These are phyloP conservation scores for Phylloporus arenicola DNA, from an alignment of 768 basidiomycete genomes.

Conservation along the genomic window DNA sequence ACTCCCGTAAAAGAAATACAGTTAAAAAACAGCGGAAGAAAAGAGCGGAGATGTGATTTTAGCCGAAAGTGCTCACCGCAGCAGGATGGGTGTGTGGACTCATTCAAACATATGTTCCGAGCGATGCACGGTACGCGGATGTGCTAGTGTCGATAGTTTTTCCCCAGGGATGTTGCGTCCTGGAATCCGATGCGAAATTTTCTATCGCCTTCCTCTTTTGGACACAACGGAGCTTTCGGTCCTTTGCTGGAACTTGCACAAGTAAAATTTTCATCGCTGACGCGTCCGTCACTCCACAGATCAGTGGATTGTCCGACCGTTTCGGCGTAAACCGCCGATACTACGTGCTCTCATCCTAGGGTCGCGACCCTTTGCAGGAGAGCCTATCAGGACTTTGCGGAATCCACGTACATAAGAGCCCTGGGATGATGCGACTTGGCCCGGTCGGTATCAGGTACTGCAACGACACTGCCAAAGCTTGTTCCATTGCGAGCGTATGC, in stretches of 20 bases:
- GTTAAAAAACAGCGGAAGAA: not conserved
- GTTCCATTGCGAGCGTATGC: not conserved
- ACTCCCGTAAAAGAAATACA: not conserved
- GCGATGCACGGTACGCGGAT: not conserved
- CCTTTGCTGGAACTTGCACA: not conserved
- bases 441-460: not conserved
- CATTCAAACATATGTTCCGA: not conserved
- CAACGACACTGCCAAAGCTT: not conserved
- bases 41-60: not conserved
- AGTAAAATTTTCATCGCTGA: not conserved
- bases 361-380: not conserved
- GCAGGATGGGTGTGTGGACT: not conserved
- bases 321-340: not conserved
- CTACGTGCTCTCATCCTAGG: not conserved
- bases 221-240: not conserved
- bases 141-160: not conserved
- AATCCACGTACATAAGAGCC: not conserved
- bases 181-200: not conserved
- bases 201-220: not conserved
- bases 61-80: not conserved
- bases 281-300: not conserved
- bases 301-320: not conserved
- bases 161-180: not conserved
- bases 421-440: not conserved
- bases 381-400: not conserved